A percentile compares a stretch with the other conserved stretches of the same genome.
These are phyloP conservation scores for Vaccinium darrowii DNA, from an alignment of 148 eudicot species.

Conservation along the genomic window DNA sequence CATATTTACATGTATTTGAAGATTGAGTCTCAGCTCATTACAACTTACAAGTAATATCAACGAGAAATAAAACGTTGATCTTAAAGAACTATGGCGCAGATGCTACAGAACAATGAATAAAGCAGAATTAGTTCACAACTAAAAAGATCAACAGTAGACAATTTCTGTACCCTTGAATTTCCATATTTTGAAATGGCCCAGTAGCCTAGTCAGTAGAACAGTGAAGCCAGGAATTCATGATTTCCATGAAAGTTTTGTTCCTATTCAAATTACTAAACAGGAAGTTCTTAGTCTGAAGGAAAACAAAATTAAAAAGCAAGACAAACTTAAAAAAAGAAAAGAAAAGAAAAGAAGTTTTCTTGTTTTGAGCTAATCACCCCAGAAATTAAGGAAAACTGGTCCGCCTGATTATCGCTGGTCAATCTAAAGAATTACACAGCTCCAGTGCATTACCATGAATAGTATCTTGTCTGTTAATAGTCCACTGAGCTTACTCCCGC, in stretches of 20 bases:
- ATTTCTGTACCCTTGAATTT: not conserved
- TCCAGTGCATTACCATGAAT: not conserved
- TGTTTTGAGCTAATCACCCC: not conserved
- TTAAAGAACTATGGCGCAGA: not conserved
- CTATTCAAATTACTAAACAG: not conserved
- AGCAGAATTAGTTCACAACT: not conserved
- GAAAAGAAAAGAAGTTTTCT: not conserved
- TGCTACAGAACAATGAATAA: not conserved
- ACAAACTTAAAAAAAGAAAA: not conserved
- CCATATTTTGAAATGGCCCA: not conserved
- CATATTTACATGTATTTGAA: not conserved
- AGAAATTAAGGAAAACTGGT: not conserved
- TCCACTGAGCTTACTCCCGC: not conserved
- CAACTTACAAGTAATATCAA: not conserved
- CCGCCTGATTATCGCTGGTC: not conserved
- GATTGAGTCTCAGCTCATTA: not conserved
- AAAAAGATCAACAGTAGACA: not conserved
- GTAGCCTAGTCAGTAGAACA: not conserved
- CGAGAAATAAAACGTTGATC: not conserved
- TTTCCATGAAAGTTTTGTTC: not conserved
- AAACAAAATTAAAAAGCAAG: not conserved
- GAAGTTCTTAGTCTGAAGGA: not conserved
- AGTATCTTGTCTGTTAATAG: not conserved
- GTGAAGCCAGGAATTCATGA: not conserved
- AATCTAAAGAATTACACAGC: not conserved